These are phyloP conservation scores for Trichosanthes truncata DNA, from an alignment of 306 rosid species.

Conservation along the genomic window DNA sequence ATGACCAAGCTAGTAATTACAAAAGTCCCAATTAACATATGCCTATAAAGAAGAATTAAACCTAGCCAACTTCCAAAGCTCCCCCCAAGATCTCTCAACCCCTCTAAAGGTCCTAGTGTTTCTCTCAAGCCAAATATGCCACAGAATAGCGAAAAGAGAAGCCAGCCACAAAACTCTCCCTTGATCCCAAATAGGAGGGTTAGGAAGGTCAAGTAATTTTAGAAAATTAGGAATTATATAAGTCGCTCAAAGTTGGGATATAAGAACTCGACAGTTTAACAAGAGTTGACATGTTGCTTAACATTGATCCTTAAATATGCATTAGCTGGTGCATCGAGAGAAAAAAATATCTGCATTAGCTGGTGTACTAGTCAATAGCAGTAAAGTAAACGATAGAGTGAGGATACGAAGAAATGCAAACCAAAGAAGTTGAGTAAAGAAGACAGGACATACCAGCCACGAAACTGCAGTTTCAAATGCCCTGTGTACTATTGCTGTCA, in stretches of 20 bases:
- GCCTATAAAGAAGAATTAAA: not conserved
- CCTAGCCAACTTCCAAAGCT: not conserved
- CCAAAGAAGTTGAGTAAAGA: not conserved
- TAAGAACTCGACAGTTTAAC: not conserved
- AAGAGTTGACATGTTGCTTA: not conserved
- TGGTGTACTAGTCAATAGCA: not conserved
- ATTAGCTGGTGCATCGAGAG: not conserved
- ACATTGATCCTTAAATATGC: not conserved
- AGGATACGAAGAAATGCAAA: not conserved
- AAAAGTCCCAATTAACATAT: not conserved
- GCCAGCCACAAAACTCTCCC: not conserved
- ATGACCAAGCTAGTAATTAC: not conserved
- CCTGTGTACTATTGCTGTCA: conserved; percentile 82
- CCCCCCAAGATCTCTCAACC: not conserved
- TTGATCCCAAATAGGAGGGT: not conserved
- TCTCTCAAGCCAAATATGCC: not conserved
- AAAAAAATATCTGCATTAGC: not conserved
- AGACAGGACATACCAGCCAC: conserved; percentile 62
- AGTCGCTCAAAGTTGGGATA: not conserved
- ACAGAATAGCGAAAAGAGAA: not conserved
- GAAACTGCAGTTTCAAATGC: conserved; percentile 80
- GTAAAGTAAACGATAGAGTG: not conserved
- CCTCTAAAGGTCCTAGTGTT: not conserved
- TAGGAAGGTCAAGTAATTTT: not conserved
- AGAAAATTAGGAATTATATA: not conserved